Evolutionary conservation across 169 alveolate species (phyloP).

Genomic region (Plasmodium blacklocki): DNA sequence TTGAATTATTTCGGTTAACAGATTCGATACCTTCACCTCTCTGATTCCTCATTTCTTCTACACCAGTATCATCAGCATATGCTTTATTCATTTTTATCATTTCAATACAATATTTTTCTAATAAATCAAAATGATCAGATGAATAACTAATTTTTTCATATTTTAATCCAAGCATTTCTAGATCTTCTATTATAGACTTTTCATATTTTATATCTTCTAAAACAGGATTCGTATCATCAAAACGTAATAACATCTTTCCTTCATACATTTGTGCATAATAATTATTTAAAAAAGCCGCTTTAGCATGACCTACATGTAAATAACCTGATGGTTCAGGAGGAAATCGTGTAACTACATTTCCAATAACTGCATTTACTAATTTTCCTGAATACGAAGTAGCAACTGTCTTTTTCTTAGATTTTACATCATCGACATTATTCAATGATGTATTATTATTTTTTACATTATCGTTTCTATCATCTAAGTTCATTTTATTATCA

Average conservation of each 20-base stretch:
- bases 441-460: not conserved
- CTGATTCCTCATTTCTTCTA: conserved; percentile 96
- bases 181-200: conserved; percentile 94
- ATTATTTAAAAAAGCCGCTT: conserved; percentile 97
- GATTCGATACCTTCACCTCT: conserved; percentile 96
- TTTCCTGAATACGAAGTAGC: conserved; percentile 82
- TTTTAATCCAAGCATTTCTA: conserved; percentile 90
- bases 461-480: conserved; percentile 7
- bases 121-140: conserved; percentile 94
- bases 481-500: not conserved
- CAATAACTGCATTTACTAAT: conserved; percentile 93
- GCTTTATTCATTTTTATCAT: conserved; percentile 92
- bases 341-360: conserved; percentile 98
- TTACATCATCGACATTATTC: not conserved
- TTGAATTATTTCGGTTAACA: conserved; percentile 86
- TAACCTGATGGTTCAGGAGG: conserved; percentile 99
- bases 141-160: conserved; percentile 94
- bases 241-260: conserved; percentile 96
- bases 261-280: conserved; percentile 95
- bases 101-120: conserved; percentile 90
- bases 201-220: conserved; percentile 97
- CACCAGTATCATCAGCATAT: conserved; percentile 97
- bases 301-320: conserved; percentile 99
- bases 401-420: conserved; percentile 5
- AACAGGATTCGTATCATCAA: conserved; percentile 99